Percentiles rank a stretch among this genome's conserved stretches.
Evolutionary conservation across 352 stramenopile species (phyloP).

Genomic region (Phytophthora brassicae): DNA sequence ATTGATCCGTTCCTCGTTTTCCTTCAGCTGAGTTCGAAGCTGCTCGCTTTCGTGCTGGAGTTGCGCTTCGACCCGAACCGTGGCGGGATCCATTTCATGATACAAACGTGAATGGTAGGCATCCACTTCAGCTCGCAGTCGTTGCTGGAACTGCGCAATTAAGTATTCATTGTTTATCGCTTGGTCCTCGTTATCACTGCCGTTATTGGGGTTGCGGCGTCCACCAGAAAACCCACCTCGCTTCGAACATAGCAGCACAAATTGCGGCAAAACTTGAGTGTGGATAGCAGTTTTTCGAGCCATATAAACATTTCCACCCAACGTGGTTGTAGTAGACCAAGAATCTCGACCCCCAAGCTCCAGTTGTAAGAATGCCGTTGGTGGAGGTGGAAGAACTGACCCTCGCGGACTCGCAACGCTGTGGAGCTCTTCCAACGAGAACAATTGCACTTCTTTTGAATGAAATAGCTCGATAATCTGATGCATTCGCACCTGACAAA

Average conservation of each 20-base stretch:
- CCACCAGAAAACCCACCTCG: not conserved
- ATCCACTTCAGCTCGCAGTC: conserved; percentile 32
- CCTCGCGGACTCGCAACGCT: conserved; percentile 26
- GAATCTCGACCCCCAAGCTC: conserved; percentile 19
- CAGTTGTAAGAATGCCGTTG: conserved; percentile 40
- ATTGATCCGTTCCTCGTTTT: conserved; percentile 28
- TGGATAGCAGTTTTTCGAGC: conserved; percentile 23
- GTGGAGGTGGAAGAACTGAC: conserved; percentile 28
- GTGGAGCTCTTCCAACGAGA: conserved; percentile 27
- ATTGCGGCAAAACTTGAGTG: conserved; percentile 34
- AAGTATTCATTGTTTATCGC: conserved; percentile 14
- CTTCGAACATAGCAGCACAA: conserved; percentile 41
- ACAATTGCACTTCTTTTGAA: conserved; percentile 17
- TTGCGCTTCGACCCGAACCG: conserved; percentile 27
- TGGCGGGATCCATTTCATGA: conserved; percentile 37
- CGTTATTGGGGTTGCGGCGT: not conserved
- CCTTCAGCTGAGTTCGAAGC: conserved; percentile 24
- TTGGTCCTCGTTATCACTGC: not conserved
- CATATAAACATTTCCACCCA: conserved; percentile 38
- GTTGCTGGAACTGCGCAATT: conserved; percentile 25
- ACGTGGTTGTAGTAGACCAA: conserved; percentile 10
- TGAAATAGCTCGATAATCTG: conserved; percentile 41
- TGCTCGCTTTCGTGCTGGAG: conserved; percentile 29
- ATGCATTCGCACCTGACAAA: conserved; percentile 45
- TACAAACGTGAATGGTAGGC: conserved; percentile 37